Evolutionary conservation across 2,329 filamentous ascomycete species (phyloP), one percentile per base, ranked within the genome.

Genomic region (Cercospora citrullina): DNA sequence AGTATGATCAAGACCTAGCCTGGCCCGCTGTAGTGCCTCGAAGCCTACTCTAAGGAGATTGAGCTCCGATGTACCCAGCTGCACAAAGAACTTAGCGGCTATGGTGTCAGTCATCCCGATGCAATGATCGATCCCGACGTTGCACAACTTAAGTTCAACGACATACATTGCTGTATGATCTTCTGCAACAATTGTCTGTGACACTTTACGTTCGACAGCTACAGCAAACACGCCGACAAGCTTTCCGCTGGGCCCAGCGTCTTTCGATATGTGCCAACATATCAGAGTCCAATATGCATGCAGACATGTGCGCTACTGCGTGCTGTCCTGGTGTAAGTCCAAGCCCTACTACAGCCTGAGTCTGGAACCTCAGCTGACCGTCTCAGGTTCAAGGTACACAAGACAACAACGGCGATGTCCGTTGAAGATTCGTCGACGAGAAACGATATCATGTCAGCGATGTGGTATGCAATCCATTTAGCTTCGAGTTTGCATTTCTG

Each of bases 261-360:
- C 23, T 33, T 16, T 30, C 57, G 30, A 33, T 6, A 59, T 36
- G 57, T 59, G 57, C n/a, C 28, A 33, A n/a, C n/a, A 31, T 21
- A 33, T 59, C 30, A n/a, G 57, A 30, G 57, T 59, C 1, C 57
- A 59, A 14, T 59, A 59, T 36, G 28, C 57, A 14, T 59, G 57
- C 28, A 33, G n/a, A 14, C 57, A 59, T 21, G 57, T 59, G 31
- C 57, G 57, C 2, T 59, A 59, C 7, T 59, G 57, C 28, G 57
- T 59, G 9, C 14, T 59, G 8, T 59, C 28, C 28, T 59, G 57
- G 57, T 59, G 55, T 59, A 31, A 59, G 55, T 33, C n/a, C n/a
- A 57, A 16, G 14, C 26, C 39, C 39, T 18, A 33, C 31, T 12
- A 12, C 10, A 33, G 31, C 10, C 10, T 12, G 31, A 33, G 31